These are phyloP conservation scores for Emiliania huxleyi DNA, from an alignment of 78 protist genomes.

Conservation along the genomic window DNA sequence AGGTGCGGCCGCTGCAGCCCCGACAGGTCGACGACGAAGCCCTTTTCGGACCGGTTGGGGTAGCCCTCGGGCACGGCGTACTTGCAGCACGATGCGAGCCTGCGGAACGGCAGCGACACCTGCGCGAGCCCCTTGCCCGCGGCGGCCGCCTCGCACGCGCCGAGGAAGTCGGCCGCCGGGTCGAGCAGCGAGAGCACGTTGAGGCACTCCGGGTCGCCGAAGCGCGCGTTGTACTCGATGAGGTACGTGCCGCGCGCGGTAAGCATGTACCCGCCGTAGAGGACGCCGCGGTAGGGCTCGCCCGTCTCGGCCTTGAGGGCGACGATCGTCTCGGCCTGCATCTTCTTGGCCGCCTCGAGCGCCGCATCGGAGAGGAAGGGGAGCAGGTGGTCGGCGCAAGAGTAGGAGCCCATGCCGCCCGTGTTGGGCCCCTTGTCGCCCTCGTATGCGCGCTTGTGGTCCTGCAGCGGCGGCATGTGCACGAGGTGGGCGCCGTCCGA, in stretches of 20 bases:
- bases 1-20: neutral
- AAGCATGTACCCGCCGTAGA: constrained; percentile 26
- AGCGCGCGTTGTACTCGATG: constrained; percentile 28
- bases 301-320: neutral
- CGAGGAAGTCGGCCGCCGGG: neutral
- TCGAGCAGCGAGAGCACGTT: constrained; percentile 2
- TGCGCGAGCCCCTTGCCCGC: neutral
- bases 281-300: neutral
- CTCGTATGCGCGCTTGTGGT: constrained; percentile 33
- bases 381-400: constrained; percentile 7
- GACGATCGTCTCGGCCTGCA: neutral
- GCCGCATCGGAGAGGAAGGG: neutral
- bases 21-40: neutral
- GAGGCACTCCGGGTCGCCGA: constrained; percentile 23
- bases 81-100: constrained; percentile 11
- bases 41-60: neutral
- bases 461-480: constrained; percentile 46
- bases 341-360: neutral
- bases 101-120: neutral
- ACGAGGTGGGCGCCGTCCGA: neutral
- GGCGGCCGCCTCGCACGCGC: neutral
- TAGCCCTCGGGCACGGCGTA: constrained; percentile 40
- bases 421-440: constrained; percentile 35
- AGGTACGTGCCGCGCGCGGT: neutral
- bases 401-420: constrained; percentile 38